phyloP scores from a whole-genome alignment of 2,329 filamentous ascomycete genomes.

The Tothia fuscella region DNA sequence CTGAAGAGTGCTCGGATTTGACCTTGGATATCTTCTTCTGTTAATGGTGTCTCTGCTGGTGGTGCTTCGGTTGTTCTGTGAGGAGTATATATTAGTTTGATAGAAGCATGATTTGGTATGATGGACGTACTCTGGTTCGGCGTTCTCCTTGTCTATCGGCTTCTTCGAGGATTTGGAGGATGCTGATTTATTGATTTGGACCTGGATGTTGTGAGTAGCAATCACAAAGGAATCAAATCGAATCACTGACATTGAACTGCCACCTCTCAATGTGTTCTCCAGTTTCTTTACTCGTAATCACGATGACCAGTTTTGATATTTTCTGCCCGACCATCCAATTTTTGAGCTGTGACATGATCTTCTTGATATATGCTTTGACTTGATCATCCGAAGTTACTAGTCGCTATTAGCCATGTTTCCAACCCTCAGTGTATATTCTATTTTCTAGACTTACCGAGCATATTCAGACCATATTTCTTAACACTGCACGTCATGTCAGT shows the following conservation, averaged over 20 bases:
- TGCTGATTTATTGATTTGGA: constrained; percentile 43
- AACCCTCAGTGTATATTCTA: not conserved
- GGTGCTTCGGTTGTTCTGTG: not conserved
- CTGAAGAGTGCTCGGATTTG: constrained; percentile 96
- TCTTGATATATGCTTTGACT: constrained; percentile 98
- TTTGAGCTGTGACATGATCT: constrained; percentile 96
- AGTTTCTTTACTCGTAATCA: constrained; percentile 94
- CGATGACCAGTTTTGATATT: constrained; percentile 92
- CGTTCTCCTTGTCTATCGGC: constrained; percentile 58
- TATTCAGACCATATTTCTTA: constrained; percentile 98
- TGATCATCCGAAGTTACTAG: constrained; percentile 89
- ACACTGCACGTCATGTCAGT: constrained; percentile 43
- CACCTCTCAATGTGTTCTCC: constrained; percentile 93
- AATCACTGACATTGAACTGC: constrained; percentile 98
- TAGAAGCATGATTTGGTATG: not conserved
- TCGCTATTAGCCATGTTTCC: constrained; percentile 16
- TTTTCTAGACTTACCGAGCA: constrained; percentile 54
- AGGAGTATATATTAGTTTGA: not conserved
- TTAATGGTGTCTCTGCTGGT: constrained; percentile 30
- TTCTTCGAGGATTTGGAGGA: constrained; percentile 39
- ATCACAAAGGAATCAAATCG: constrained; percentile 14
- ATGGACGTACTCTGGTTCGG: constrained; percentile 37
- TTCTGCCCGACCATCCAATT: constrained; percentile 97
- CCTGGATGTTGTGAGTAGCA: constrained; percentile 22
- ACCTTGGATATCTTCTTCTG: constrained; percentile 83